Evolutionary conservation across 2,329 filamentous ascomycete genomes (phyloP).

Genomic region (Fusarium foetens): DNA sequence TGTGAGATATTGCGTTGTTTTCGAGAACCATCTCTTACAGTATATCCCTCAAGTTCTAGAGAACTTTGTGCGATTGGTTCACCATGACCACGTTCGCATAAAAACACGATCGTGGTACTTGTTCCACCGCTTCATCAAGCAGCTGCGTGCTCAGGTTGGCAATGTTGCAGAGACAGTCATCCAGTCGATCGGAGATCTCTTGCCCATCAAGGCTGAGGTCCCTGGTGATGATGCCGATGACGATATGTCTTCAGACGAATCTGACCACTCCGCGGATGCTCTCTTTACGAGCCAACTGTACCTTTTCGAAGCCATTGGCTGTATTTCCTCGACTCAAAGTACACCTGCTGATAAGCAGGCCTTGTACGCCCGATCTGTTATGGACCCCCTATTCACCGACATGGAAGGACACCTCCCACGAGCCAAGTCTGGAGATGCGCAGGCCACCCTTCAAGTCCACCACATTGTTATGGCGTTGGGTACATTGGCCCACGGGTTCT

Average conservation of each 20-base stretch:
- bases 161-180: slow-evolving; percentile 93
- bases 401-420: slow-evolving; percentile 81
- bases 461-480: slow-evolving; percentile 97
- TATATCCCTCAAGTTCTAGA: slow-evolving; percentile 89
- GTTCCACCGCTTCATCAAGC: slow-evolving; percentile 91
- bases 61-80: slow-evolving; percentile 89
- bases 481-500: slow-evolving; percentile 90
- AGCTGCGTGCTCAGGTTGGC: slow-evolving; percentile 83
- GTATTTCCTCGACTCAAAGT: slow-evolving; percentile 82
- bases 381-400: slow-evolving; percentile 90
- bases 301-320: slow-evolving; percentile 93
- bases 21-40: slow-evolving; percentile 78
- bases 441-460: slow-evolving; percentile 88
- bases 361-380: slow-evolving; percentile 84
- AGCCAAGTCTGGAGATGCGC: slow-evolving; percentile 83
- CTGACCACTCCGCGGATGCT: slow-evolving; percentile 88
- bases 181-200: slow-evolving; percentile 85
- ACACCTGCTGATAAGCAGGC: slow-evolving; percentile 88
- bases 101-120: slow-evolving; percentile 96
- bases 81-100: slow-evolving; percentile 87
- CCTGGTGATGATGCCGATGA: slow-evolving; percentile 81
- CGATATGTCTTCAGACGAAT: slow-evolving; percentile 95
- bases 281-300: slow-evolving; percentile 92
- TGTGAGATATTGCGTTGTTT: slow-evolving; percentile 91
- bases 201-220: slow-evolving; percentile 90